Percentiles rank a stretch among this genome's conserved stretches.
Evolutionary conservation across 768 basidiomycete species (phyloP).

Genomic region (Daedaleopsis nitida): DNA sequence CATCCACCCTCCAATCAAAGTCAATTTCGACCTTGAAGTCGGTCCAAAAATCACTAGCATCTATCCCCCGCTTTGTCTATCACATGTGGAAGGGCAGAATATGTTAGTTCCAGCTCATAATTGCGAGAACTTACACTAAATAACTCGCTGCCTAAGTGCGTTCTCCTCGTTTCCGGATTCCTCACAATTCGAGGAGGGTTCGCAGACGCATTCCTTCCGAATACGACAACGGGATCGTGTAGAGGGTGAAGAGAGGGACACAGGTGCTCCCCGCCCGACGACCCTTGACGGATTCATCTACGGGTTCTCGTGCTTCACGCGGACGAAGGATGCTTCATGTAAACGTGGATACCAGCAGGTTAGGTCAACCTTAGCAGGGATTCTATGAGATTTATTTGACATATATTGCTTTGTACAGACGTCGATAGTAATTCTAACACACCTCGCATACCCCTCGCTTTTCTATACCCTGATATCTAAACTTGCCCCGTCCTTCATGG

Average conservation of each 20-base stretch:
- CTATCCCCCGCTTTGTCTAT: constrained; percentile 66
- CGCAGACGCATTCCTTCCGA: constrained; percentile 84
- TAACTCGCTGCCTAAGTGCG: constrained; percentile 50
- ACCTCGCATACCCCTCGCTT: constrained; percentile 79
- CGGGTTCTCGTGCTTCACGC: constrained; percentile 78
- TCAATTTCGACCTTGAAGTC: constrained; percentile 87
- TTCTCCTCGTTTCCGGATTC: constrained; percentile 95
- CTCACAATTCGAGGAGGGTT: constrained; percentile 80
- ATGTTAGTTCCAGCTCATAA: constrained; percentile 56
- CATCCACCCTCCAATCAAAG: constrained; percentile 41
- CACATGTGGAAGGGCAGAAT: constrained; percentile 74
- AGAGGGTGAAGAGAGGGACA: constrained; percentile 19
- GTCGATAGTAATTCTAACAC: constrained; percentile 80
- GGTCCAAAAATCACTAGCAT: constrained; percentile 78
- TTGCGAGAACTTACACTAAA: not conserved
- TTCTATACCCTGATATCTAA: constrained; percentile 68
- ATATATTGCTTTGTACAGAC: constrained; percentile 43
- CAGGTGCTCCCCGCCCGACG: constrained; percentile 31
- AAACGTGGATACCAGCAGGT: constrained; percentile 86
- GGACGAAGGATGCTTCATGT: constrained; percentile 60
- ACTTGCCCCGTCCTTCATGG: constrained; percentile 74
- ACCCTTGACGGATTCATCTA: constrained; percentile 70
- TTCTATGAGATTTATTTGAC: constrained; percentile 6
- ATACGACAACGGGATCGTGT: constrained; percentile 50
- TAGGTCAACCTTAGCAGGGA: constrained; percentile 1